Percentiles rank a stretch among this genome's conserved stretches.
Conservation (phyloP, 2,329 filamentous ascomycete genomes). For the Claviceps africana region DNA sequence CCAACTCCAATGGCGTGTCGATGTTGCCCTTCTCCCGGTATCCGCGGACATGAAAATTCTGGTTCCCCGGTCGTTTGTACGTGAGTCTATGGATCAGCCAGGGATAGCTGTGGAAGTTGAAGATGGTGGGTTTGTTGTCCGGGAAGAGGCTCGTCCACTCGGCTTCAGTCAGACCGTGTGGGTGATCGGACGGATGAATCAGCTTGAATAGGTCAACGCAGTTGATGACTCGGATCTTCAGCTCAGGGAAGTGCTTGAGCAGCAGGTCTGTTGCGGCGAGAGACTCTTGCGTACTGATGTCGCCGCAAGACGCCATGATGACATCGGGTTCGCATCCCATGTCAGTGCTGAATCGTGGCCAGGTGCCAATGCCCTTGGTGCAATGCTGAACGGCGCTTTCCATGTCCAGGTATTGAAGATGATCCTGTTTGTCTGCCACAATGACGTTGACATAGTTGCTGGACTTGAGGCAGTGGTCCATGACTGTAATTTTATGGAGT, state of each 20-base stretch:
- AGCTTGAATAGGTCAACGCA: slow-evolving; percentile 71
- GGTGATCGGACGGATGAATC: slow-evolving; percentile 54
- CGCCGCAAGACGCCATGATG: slow-evolving; percentile 63
- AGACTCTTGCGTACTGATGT: slow-evolving; percentile 60
- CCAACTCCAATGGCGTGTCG: slow-evolving; percentile 65
- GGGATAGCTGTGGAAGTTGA: slow-evolving; percentile 77
- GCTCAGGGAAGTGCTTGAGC: slow-evolving; percentile 53
- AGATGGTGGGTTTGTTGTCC: slow-evolving; percentile 55
- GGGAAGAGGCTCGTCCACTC: slow-evolving; percentile 63
- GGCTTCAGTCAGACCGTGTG: slow-evolving; percentile 53
- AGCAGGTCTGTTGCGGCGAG: slow-evolving; percentile 62
- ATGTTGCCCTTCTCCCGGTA: slow-evolving; percentile 79
- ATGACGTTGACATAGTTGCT: slow-evolving; percentile 72
- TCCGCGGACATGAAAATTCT: slow-evolving; percentile 59
- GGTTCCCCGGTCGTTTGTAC: slow-evolving; percentile 56
- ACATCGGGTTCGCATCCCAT: slow-evolving; percentile 54
- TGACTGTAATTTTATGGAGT: slow-evolving; percentile 27
- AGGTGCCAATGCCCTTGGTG: slow-evolving; percentile 66
- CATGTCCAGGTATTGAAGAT: slow-evolving; percentile 63
- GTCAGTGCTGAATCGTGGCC: slow-evolving; percentile 64
- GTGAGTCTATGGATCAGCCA: slow-evolving; percentile 67
- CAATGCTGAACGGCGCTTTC: slow-evolving; percentile 61
- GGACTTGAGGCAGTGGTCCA: slow-evolving; percentile 61
- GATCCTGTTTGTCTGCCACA: slow-evolving; percentile 67
- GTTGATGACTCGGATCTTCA: slow-evolving; percentile 70